Evolutionary conservation across 164 flowering plant species (phyloP), one percentile per base, ranked within the genome.

Genomic region (Aristolochia californica): DNA sequence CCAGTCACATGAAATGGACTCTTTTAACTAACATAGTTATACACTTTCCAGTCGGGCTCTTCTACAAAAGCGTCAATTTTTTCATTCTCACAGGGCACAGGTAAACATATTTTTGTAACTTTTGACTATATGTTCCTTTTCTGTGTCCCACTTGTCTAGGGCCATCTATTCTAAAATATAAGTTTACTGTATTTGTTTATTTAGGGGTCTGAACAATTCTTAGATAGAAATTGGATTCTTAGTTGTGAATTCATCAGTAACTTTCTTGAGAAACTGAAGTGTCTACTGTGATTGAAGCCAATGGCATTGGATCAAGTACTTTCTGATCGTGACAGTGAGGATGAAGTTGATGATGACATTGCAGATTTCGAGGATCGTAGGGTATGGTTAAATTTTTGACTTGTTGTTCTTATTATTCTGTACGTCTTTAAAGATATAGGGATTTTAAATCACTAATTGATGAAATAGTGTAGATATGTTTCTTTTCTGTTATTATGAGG

Each of bases 21-120:
- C 55, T 5, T 14, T 51, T 51, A 13, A 18, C 24, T 22, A 47
- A 30, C 28, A 4, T 25, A n/a, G 1, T 58, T 58, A 20, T 7
- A 25, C 57, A 63, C 7, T 34, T 64, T 71, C 22, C 84, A 89
- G 99, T 72, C 96, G 84, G 43, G 62, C 68, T 40, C 91, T 83
- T 53, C 70, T 93, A 69, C 84, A 75, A 78, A 93, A 81, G 70
- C 78, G 96, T 23, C 97, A 87, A 67, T 93, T 87, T 69, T 93
- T 80, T 70, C 99, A 93, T 53, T 93, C 99, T 49, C 99, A 93
- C 71, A 77, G 99, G 72, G 99, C 96, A 70, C 99, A 93, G 88
- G 99, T 85, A 63, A 69, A 64, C 26, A 40, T 45, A 7, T 21
- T 25, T 57, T 24, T 7, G 53, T 16, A 30, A 9, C 16, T n/a